Base-by-base conservation (phyloP, 306 rosid genomes). In the Nissolia schottii region DNA sequence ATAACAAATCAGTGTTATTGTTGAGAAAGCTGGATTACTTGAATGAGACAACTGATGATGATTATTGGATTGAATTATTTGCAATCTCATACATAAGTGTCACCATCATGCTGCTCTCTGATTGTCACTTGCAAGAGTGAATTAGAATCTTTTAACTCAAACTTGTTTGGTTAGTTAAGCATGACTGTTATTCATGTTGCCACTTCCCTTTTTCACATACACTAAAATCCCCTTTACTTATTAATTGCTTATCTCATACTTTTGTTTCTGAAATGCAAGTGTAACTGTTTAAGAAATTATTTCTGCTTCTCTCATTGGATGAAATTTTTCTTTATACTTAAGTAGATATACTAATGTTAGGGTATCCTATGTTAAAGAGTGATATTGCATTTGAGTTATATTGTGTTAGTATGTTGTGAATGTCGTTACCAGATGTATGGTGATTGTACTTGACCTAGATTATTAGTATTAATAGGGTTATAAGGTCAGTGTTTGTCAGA, bases 31-130 rank as follows among this genome's bases (percentile, higher is more conserved):
- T 37, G 27, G 22, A 45, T 63, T 70, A 37, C 64, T 49, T 77
- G 54, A 20, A 63, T 62, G 55, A 24, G 23, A 28, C 6, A 65
- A 72, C 13, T 64, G 55, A 13, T 37, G 65, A 58, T 73, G 49
- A 56, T 58, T 79, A n/a, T n/a, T 55, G 31, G 77, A 64, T 43
- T 64, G 74, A 49, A 58, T 65, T 48, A 28, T 66, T 64, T 48
- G 58, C 63, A 45, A 50, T 45, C 29, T 55, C 71, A 54, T 38
- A 4, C 5, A 64, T 46, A 9, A 62, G 43, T 4, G 59, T 34
- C 65, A 58, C 13, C 5, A 45, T 56, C 23, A 7, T 67, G 54
- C 4, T 58, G 34, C 54, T 32, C 55, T 64, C 11, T 57, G 48
- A 34, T 57, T 27, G 34, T 51, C 1, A 24, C 43, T 22, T 75